Conservation (phyloP, 176 grass and related monocot species). For the Aegilops speltoides region DNA sequence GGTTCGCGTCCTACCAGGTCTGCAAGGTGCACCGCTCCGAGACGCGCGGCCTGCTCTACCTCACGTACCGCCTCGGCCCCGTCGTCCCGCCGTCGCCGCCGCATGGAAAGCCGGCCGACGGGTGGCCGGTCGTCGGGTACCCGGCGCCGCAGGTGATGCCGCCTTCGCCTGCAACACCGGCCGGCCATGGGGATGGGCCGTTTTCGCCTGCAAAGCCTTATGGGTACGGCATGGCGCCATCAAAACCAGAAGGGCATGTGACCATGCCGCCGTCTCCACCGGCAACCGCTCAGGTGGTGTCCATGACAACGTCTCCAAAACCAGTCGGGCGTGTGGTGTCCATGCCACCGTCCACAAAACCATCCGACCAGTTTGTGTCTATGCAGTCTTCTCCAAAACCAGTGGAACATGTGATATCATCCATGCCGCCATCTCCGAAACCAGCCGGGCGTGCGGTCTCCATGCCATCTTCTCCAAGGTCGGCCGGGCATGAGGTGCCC, state of each 20-base stretch:
- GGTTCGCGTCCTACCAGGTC: slow-evolving; percentile 57
- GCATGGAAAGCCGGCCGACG: not conserved
- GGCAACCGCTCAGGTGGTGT: not conserved
- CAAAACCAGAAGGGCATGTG: not conserved
- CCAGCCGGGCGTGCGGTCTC: slow-evolving; percentile 3
- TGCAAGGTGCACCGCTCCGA: slow-evolving; percentile 40
- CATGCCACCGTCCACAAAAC: not conserved
- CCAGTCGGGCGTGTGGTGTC: not conserved
- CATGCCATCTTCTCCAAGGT: not conserved
- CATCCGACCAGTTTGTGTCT: not conserved
- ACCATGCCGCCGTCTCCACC: not conserved
- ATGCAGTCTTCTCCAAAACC: not conserved
- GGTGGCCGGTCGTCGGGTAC: slow-evolving; percentile 27
- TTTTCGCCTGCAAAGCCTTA: not conserved
- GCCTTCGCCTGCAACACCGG: not conserved
- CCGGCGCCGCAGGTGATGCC: slow-evolving; percentile 16
- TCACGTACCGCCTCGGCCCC: slow-evolving; percentile 57
- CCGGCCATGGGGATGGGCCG: not conserved
- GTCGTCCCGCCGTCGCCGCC: not conserved
- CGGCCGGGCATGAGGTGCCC: not conserved
- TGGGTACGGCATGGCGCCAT: not conserved
- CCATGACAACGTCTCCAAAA: not conserved
- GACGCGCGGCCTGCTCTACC: slow-evolving; percentile 43
- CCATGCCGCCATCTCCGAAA: not conserved
- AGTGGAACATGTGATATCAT: too few relatives aligned